phyloP scores from a whole-genome alignment of 257 asterid genomes.

The Solanum verrucosum region DNA sequence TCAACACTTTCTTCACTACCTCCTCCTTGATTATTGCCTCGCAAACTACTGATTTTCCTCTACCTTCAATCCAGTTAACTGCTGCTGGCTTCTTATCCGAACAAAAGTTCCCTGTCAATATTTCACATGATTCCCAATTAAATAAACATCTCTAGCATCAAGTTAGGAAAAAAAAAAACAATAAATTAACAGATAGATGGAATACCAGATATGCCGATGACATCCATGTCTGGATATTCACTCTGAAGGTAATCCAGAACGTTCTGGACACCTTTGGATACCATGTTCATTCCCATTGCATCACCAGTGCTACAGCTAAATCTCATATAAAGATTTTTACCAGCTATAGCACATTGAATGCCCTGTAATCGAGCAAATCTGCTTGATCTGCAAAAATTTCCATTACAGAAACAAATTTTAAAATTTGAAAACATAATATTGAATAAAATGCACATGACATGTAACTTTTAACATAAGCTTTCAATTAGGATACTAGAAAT shows the following conservation, averaged over 20 bases:
- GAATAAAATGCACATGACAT: background rate
- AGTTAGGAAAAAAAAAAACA: background rate
- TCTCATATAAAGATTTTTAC: constrained; percentile 43
- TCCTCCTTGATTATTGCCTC: constrained; percentile 46
- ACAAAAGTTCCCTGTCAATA: constrained; percentile 29
- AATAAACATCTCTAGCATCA: background rate
- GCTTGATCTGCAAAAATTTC: constrained; percentile 31
- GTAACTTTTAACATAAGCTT: background rate
- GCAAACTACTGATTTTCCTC: constrained; percentile 47
- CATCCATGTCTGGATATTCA: constrained; percentile 51
- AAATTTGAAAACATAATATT: background rate
- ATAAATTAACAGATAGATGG: background rate
- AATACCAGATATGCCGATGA: constrained; percentile 44
- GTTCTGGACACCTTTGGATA: constrained; percentile 48
- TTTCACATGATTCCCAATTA: background rate
- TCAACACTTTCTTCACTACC: constrained; percentile 39
- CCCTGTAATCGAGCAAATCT: constrained; percentile 39
- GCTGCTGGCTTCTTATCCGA: constrained; percentile 52
- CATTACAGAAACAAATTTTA: background rate
- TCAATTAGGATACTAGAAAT: background rate
- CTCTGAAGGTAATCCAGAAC: constrained; percentile 37
- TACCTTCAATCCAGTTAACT: constrained; percentile 52
- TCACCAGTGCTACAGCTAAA: constrained; percentile 50
- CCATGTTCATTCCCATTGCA: constrained; percentile 65
- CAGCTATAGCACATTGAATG: constrained; percentile 41